Evolutionary conservation across 306 rosid genomes (phyloP).

Genomic region (Argentina anserina): DNA sequence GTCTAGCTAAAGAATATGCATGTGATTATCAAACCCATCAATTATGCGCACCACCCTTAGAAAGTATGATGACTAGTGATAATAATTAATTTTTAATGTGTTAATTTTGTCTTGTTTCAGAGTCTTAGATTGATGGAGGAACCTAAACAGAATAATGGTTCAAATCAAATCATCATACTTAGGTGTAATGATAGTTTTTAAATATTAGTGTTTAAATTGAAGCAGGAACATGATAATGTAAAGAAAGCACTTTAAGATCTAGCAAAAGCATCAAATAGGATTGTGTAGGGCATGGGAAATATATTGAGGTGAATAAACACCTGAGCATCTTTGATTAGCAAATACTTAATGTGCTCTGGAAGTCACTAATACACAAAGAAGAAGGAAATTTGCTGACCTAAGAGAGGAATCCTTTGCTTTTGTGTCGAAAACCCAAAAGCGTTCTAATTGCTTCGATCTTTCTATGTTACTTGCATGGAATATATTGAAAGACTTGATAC

Average conservation of each 20-base stretch:
- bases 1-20: not conserved
- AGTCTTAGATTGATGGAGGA: not conserved
- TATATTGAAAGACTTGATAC: conserved; percentile 9
- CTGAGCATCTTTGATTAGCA: conserved; percentile 30
- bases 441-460: not conserved
- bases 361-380: conserved; percentile 38
- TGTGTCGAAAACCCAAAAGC: conserved; percentile 12
- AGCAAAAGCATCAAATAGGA: conserved; percentile 52
- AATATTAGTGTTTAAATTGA: not conserved
- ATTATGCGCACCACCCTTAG: too few relatives aligned
- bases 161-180: not conserved
- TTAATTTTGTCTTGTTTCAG: not conserved
- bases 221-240: conserved; percentile 27
- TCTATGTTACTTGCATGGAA: not conserved
- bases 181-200: not conserved
- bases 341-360: conserved; percentile 25
- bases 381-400: conserved; percentile 23
- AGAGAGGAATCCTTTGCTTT: conserved; percentile 10
- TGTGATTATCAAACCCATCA: not conserved
- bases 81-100: too few relatives aligned
- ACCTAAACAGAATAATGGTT: conserved; percentile 8
- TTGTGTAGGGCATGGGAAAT: conserved; percentile 56
- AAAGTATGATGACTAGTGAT: too few relatives aligned
- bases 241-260: conserved; percentile 53
- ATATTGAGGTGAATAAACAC: conserved; percentile 34